Evolutionary conservation across 345 rosid genomes (phyloP).

Genomic region (Salix viminalis): DNA sequence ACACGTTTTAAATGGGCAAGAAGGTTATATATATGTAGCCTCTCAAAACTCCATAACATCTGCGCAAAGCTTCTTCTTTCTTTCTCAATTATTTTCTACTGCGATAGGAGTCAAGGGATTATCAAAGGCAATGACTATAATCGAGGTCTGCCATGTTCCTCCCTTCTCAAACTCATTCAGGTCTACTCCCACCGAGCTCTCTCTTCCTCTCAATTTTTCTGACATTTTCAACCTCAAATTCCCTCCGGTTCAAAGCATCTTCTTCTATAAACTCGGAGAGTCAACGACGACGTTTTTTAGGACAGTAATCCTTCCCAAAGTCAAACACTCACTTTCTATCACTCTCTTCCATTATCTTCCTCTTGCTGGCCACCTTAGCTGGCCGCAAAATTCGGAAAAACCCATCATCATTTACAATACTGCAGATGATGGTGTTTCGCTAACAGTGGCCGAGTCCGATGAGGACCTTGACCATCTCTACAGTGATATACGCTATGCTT

Average conservation of each 20-base stretch:
- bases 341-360: slow-evolving; percentile 14
- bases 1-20: no score
- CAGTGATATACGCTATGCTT: not conserved
- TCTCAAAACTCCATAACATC: no score
- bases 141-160: no score
- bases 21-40: no score
- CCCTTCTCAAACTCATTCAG: no score
- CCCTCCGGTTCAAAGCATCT: not conserved
- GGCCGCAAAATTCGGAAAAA: slow-evolving; percentile 8
- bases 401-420: not conserved
- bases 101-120: no score
- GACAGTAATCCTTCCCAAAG: slow-evolving; percentile 1
- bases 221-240: no score
- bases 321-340: slow-evolving; percentile 15
- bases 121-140: no score
- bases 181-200: no score
- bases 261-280: not conserved
- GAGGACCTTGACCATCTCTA: not conserved
- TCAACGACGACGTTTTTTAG: not conserved
- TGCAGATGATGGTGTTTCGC: not conserved
- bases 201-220: no score
- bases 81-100: no score
- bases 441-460: slow-evolving; percentile 4
- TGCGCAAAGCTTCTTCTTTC: no score
- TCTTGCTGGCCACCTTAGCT: slow-evolving; percentile 12